Conservation (phyloP, 73 alveolate species). For the Stentor coeruleus region DNA sequence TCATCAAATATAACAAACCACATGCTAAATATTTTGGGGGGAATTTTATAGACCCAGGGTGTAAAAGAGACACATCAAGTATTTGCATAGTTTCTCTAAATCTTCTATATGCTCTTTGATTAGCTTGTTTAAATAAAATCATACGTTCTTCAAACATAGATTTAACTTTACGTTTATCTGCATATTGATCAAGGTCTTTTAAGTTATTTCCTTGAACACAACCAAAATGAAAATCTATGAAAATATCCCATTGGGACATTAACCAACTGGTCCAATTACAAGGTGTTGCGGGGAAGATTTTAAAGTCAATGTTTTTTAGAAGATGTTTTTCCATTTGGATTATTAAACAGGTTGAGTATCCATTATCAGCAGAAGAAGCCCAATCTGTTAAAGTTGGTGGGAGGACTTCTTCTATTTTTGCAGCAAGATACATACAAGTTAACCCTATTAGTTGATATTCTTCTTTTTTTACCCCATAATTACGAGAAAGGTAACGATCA, state of each 20-base stretch:
- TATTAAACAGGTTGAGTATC: slow-evolving; percentile 45
- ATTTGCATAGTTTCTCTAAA: slow-evolving; percentile 38
- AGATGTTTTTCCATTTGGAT: slow-evolving; percentile 32
- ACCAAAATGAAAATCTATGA: slow-evolving; percentile 25
- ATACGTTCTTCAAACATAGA: slow-evolving; percentile 3
- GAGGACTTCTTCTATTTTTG: slow-evolving; percentile 87
- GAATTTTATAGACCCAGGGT: slow-evolving; percentile 15
- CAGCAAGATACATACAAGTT: slow-evolving; percentile 75
- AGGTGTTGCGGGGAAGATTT: slow-evolving; percentile 38
- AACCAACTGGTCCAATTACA: slow-evolving; percentile 47
- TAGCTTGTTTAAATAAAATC: slow-evolving; percentile 34
- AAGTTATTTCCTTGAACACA: background rate
- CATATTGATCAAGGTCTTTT: background rate
- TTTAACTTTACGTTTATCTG: background rate
- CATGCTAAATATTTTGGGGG: background rate
- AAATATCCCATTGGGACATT: slow-evolving; percentile 41
- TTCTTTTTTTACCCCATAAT: slow-evolving; percentile 47
- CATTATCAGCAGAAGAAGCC: slow-evolving; percentile 65
- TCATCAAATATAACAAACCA: slow-evolving; percentile 18
- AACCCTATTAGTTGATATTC: slow-evolving; percentile 83
- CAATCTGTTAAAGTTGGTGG: slow-evolving; percentile 66
- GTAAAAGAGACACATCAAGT: slow-evolving; percentile 35
- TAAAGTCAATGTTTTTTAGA: slow-evolving; percentile 25
- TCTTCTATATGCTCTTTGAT: slow-evolving; percentile 29
- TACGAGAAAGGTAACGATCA: slow-evolving; percentile 70